These are phyloP conservation scores for Holtermanniella nyarrowii DNA, from an alignment of 768 basidiomycete species.

Conservation along the genomic window DNA sequence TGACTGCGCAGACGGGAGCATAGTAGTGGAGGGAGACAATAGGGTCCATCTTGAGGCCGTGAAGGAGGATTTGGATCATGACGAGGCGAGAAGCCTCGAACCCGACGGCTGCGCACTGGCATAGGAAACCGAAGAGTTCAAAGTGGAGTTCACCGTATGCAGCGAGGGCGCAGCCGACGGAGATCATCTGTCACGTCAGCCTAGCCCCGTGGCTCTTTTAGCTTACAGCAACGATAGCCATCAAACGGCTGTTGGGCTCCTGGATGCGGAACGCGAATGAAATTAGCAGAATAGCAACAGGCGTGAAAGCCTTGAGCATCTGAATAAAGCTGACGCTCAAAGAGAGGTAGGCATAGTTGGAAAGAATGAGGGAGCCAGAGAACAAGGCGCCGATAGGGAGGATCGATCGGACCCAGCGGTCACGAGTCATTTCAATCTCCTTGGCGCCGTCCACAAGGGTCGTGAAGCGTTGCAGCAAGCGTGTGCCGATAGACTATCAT, in stretches of 20 bases:
- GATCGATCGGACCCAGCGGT: slow-evolving; percentile 64
- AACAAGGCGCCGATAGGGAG: slow-evolving; percentile 91
- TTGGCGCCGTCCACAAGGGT: slow-evolving; percentile 39
- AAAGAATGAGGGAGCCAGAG: slow-evolving; percentile 80
- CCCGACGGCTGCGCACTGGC: slow-evolving; percentile 77
- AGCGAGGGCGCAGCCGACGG: slow-evolving; percentile 58
- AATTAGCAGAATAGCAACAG: slow-evolving; percentile 56
- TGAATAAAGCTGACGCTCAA: slow-evolving; percentile 89
- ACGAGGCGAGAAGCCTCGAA: slow-evolving; percentile 85
- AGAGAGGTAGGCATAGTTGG: slow-evolving; percentile 87
- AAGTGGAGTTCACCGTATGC: slow-evolving; percentile 86
- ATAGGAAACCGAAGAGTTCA: slow-evolving; percentile 75
- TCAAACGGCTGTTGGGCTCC: slow-evolving; percentile 71
- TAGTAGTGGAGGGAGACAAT: slow-evolving; percentile 75
- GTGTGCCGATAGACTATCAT: slow-evolving; percentile 31
- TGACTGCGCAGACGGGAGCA: slow-evolving; percentile 63
- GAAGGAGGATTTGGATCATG: slow-evolving; percentile 89
- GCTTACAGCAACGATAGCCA: slow-evolving; percentile 58
- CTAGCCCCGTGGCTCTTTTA: too few relatives aligned
- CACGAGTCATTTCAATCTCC: slow-evolving; percentile 52
- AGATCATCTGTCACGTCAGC: slow-evolving; percentile 57
- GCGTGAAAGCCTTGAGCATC: slow-evolving; percentile 67
- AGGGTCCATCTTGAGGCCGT: slow-evolving; percentile 97
- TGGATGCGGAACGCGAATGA: slow-evolving; percentile 83
- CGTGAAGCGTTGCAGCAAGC: slow-evolving; percentile 36